A percentile compares a stretch with the other conserved stretches of the same genome.
phyloP scores from a whole-genome alignment of 805 yeast genomes.

The Jamesozyma lodderae region DNA sequence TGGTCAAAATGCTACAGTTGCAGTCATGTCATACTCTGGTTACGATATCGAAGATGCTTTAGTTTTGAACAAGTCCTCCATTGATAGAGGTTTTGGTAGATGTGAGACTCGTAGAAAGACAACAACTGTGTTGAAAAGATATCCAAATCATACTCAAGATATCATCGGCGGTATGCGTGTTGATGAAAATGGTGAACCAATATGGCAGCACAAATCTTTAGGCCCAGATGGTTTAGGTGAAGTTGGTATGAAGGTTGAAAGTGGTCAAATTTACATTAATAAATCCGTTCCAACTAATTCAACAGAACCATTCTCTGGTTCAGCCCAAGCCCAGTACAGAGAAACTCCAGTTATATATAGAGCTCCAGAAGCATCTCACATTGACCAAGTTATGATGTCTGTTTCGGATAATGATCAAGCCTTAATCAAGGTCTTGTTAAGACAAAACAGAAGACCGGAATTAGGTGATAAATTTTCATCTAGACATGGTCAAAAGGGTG shows the following conservation, averaged over 20 bases:
- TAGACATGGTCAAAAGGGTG: constrained; percentile 98
- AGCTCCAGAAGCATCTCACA: constrained; percentile 91
- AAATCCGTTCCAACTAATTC: constrained; percentile 84
- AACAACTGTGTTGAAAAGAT: constrained; percentile 80
- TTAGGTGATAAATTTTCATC: constrained; percentile 95
- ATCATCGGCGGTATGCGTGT: constrained; percentile 86
- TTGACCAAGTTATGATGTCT: constrained; percentile 96
- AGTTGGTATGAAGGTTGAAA: constrained; percentile 82
- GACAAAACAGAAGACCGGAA: constrained; percentile 97
- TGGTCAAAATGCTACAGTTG: constrained; percentile 97
- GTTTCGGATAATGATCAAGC: constrained; percentile 94
- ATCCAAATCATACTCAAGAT: constrained; percentile 90
- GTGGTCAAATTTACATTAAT: constrained; percentile 91
- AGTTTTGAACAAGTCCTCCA: constrained; percentile 83
- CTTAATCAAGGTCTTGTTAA: constrained; percentile 75
- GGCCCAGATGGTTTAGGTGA: constrained; percentile 97
- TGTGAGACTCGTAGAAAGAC: constrained; percentile 93
- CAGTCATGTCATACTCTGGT: constrained; percentile 98
- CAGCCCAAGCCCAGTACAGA: constrained; percentile 49
- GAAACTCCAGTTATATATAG: constrained; percentile 88
- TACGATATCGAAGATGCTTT: constrained; percentile 99
- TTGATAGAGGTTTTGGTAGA: constrained; percentile 95
- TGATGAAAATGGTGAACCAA: constrained; percentile 70
- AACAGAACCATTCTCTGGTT: constrained; percentile 34
- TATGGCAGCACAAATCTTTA: constrained; percentile 74